Percentiles rank a stretch among this genome's conserved stretches.
Evolutionary conservation across 1,139 yeast genomes (phyloP).

Genomic region (Sugiyamaella sp.): DNA sequence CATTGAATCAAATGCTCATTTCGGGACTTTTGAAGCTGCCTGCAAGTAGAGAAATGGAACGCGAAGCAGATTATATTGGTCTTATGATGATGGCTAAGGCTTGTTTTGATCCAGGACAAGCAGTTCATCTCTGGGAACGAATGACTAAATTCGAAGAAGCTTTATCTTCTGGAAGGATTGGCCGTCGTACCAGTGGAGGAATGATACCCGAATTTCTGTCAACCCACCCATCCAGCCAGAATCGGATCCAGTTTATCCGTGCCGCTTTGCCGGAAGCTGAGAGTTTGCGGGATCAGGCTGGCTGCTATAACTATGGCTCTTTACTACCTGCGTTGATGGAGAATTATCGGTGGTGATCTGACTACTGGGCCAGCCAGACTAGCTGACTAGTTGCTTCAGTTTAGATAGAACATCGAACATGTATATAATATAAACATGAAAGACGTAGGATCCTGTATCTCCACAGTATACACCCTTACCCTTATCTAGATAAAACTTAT

Average conservation of each 20-base stretch:
- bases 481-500: background rate
- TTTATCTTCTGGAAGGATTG: conserved; percentile 27
- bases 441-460: too few relatives aligned
- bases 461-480: background rate
- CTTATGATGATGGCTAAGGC: conserved; percentile 88
- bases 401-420: too few relatives aligned
- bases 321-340: conserved; percentile 12
- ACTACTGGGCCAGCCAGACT: background rate
- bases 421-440: too few relatives aligned
- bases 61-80: conserved; percentile 95
- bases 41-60: conserved; percentile 88
- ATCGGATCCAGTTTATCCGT: conserved; percentile 68
- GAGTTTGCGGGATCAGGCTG: conserved; percentile 29
- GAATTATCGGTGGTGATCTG: background rate
- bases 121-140: conserved; percentile 78
- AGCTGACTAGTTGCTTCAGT: background rate
- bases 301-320: conserved; percentile 24
- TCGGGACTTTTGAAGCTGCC: conserved; percentile 72
- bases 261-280: conserved; percentile 76
- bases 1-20: conserved; percentile 58
- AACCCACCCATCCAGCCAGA: conserved; percentile 86
- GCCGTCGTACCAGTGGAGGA: conserved; percentile 44
- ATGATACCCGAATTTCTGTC: conserved; percentile 62
- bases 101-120: conserved; percentile 76
- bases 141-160: conserved; percentile 65